Base-by-base conservation (phyloP, 805 yeast genomes). In the Starmerella riodocensis region DNA sequence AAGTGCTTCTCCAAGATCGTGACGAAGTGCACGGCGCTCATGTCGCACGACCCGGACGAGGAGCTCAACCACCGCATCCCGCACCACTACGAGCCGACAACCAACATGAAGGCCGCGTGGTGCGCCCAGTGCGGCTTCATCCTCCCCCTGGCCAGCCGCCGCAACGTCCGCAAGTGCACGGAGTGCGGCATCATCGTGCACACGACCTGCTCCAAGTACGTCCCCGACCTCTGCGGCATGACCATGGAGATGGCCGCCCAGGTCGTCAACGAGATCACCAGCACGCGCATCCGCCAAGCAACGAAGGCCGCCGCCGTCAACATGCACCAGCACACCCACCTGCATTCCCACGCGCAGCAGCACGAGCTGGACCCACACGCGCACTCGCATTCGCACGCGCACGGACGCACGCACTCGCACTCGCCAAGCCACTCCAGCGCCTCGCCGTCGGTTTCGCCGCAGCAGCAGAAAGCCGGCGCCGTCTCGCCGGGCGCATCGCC, bases 171-270 rank as follows among this genome's bases (percentile, higher is more conserved):
- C 37, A 91, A 84, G 58, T 88, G 98, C 68, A 65, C 79, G 4
- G 69, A 65, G 49, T 91, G 98, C 74, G 93, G 93, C 23, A 74
- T 85, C 17, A 83, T 88, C 78, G 88, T 94, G 53, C 99, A 91
- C 56, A 72, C 91, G 3, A 75, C 76, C 32, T 91, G 99, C 64
- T 78, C 88, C 11, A 95, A 85, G 54, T 66, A 86, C 53, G 97
- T 91, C 18, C 99, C 99, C 1, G 97, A 91, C 58, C 83, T 91
- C 59, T 91, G 99, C 67, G 98, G 98, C 42, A 88, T 91, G 94
- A 72, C 94, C 2, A 84, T 91, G 86, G 95, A 84, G 55, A 82
- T 80, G 71, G 97, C 96, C 3, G 85, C 84, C 54, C 80, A 79
- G 59, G 84, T 91, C 46, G 62, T 91, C 42, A 73, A 71, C 41